Conservation (phyloP, 257 asterid species). For the Catharanthus roseus region DNA sequence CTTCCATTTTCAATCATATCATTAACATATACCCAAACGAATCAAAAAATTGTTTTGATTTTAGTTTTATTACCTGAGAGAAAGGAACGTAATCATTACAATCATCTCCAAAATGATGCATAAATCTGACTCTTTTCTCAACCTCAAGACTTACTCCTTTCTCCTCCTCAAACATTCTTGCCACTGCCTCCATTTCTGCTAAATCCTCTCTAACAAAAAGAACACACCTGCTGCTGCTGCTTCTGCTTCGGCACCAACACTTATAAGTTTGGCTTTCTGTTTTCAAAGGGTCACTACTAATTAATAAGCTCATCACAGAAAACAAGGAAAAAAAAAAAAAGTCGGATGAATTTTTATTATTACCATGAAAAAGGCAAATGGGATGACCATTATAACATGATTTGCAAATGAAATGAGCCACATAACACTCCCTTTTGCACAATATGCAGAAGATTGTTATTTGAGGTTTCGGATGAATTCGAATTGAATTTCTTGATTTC, state of each 20-base stretch:
- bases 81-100: constrained; percentile 29
- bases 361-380: constrained; percentile 44
- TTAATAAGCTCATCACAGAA: too few relatives aligned
- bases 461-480: constrained; percentile 12
- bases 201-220: constrained; percentile 24
- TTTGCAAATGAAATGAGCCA: constrained; percentile 28
- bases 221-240: too few relatives aligned
- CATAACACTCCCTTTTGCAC: constrained; percentile 37
- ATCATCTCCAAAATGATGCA: constrained; percentile 16
- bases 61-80: constrained; percentile 10
- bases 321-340: too few relatives aligned
- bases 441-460: constrained; percentile 26
- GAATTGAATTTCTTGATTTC: constrained; percentile 13
- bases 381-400: constrained; percentile 24
- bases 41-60: not conserved
- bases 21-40: not conserved
- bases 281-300: not conserved
- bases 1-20: not conserved
- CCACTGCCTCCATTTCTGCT: constrained; percentile 26
- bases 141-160: constrained; percentile 20
- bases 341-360: too few relatives aligned
- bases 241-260: constrained; percentile 25
- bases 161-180: constrained; percentile 27
- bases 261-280: constrained; percentile 25
- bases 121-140: constrained; percentile 24